Base-by-base conservation (phyloP, 345 rosid genomes). In the Ailanthus altissimus region DNA sequence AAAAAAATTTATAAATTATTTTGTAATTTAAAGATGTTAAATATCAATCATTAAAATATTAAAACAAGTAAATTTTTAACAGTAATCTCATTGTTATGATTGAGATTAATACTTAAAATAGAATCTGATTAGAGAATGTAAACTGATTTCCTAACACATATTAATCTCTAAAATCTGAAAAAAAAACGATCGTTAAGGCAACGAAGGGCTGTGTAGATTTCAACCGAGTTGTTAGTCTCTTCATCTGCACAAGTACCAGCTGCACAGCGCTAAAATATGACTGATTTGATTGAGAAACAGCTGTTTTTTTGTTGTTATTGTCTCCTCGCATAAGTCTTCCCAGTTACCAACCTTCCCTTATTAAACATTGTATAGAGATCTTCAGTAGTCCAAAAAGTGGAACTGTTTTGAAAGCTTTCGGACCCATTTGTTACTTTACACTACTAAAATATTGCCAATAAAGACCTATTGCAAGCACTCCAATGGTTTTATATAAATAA, bases 301-400 rank as follows among this genome's bases (percentile, higher is more conserved):
- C 42, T 40, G 36, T 38, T 65, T 13, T 13, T 32, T 79, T 60
- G 9, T 67, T 74, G 70, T 53, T 76, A 62, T 56, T 56, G 60
- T n/a, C 12, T 56, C 70, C 60, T 25, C 21, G 2, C 40, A 71
- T 32, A 70, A 43, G 28, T 51, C 70, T 49, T 69, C 80, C 75
- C 75, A 1, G 36, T 68, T 69, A 57, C 47, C 74, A 56, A n/a
- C 60, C 26, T 56, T 3, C 60, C 60, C 60, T 8, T 20, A 12
- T 56, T 56, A 56, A 21, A 56, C 80, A 42, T 11, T 16, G 14
- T 51, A 49, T 6, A 20, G 4, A n/a, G 58, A 49, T 32, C 38
- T 5, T 23, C 40, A 56, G 15, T 40, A 56, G 15, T 40, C 49
- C 28, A 72, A 64, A 53, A 47, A 70, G 40, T 8, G 26, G 12